Evolutionary conservation across 2,329 filamentous ascomycete genomes (phyloP).

Genomic region (Neodidymelliopsis sp.): DNA sequence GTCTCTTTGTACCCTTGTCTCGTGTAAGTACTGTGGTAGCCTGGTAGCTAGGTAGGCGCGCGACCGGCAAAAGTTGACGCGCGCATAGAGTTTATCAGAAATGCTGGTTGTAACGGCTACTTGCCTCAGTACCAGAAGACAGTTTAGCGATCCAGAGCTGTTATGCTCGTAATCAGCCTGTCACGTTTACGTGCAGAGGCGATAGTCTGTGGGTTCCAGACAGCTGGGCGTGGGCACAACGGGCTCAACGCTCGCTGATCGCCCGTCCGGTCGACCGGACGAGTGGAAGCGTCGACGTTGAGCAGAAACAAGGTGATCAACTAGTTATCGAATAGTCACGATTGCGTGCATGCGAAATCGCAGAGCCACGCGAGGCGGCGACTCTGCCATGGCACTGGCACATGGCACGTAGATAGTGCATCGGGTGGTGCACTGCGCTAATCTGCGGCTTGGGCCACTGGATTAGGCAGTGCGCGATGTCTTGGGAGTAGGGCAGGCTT

Average conservation of each 20-base stretch:
- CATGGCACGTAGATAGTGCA: conserved; percentile 2
- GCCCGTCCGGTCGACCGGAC: conserved; percentile 3
- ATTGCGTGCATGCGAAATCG: conserved; percentile 6
- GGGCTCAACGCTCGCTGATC: conserved; percentile 7
- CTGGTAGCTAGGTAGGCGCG: too few relatives aligned
- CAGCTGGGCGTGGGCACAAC: conserved; percentile 2
- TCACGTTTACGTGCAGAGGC: neutral
- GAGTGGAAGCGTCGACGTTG: conserved; percentile 1
- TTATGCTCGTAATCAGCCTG: neutral
- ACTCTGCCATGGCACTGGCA: neutral
- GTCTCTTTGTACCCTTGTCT: too few relatives aligned
- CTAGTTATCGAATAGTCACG: neutral
- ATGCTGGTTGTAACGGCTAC: too few relatives aligned
- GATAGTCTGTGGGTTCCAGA: conserved; percentile 8
- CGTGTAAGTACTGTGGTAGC: too few relatives aligned
- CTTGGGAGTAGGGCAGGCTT: conserved; percentile 3
- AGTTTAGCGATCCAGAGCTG: neutral
- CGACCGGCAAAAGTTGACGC: too few relatives aligned
- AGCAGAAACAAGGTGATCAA: neutral
- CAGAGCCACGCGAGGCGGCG: conserved; percentile 2
- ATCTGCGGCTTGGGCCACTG: conserved; percentile 4
- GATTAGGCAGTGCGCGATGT: neutral
- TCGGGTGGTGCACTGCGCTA: conserved; percentile 1
- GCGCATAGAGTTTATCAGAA: too few relatives aligned
- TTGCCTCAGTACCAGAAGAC: too few relatives aligned